These are phyloP conservation scores for Leishmania lainsoni DNA, from an alignment of 208 protist genomes.

Conservation along the genomic window DNA sequence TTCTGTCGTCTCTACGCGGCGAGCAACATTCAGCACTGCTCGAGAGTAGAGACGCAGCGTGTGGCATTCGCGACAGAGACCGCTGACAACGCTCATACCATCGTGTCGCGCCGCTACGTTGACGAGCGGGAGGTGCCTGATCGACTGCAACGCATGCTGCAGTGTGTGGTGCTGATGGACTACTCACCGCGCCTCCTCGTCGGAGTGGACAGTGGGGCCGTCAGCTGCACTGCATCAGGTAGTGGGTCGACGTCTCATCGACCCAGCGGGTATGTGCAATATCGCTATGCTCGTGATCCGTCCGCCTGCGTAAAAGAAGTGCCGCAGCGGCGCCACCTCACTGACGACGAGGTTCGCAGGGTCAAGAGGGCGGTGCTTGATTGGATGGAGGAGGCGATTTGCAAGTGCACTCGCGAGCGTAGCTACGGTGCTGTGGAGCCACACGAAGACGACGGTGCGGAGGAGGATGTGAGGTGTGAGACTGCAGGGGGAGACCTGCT, in stretches of 20 bases:
- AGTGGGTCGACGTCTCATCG: background rate
- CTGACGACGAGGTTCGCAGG: slow-evolving; percentile 25
- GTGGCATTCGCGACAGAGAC: slow-evolving; percentile 3
- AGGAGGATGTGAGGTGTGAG: background rate
- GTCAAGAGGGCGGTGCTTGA: slow-evolving; percentile 44
- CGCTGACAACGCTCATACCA: slow-evolving; percentile 18
- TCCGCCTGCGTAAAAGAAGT: background rate
- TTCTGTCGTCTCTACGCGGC: slow-evolving; percentile 36
- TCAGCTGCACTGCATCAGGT: background rate
- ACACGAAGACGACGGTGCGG: background rate
- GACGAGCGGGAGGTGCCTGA: slow-evolving; percentile 39
- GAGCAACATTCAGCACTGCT: slow-evolving; percentile 28
- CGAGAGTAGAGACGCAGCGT: slow-evolving; percentile 26
- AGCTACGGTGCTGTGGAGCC: slow-evolving; percentile 2
- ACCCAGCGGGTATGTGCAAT: background rate
- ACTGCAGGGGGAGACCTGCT: background rate
- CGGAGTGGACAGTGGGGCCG: background rate
- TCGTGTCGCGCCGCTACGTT: slow-evolving; percentile 47
- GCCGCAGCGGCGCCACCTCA: slow-evolving; percentile 26
- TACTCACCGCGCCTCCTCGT: slow-evolving; percentile 17
- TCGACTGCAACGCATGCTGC: slow-evolving; percentile 29
- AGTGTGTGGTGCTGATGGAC: slow-evolving; percentile 31
- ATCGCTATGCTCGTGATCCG: slow-evolving; percentile 8
- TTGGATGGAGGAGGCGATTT: slow-evolving; percentile 37
- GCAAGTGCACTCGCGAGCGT: background rate